phyloP scores from a whole-genome alignment of 305 asterid species.

The Solanum aculeatissimum region DNA sequence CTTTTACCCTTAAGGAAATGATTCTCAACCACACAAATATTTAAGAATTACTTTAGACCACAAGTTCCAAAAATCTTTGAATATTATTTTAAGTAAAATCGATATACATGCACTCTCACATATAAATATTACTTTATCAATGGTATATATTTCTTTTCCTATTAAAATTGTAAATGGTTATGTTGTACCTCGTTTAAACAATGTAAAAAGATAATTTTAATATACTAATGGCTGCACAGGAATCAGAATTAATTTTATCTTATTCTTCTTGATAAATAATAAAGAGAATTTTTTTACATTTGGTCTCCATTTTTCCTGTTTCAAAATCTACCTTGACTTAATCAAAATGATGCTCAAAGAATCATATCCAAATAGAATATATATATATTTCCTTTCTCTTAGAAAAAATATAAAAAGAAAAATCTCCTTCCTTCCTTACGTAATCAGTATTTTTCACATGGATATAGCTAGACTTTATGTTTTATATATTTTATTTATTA shows the following conservation, averaged over 20 bases:
- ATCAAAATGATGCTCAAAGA: background rate
- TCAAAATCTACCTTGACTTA: background rate
- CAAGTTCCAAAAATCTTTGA: too few relatives aligned
- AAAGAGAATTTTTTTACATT: background rate
- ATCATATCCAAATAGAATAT: background rate
- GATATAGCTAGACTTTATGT: background rate
- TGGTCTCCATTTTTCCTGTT: background rate
- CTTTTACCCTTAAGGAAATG: too few relatives aligned
- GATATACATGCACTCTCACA: background rate
- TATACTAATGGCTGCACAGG: background rate
- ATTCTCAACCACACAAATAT: too few relatives aligned
- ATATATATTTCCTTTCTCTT: background rate
- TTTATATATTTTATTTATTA: background rate
- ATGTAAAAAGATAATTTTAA: background rate
- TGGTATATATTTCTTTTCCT: background rate
- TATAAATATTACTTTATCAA: background rate
- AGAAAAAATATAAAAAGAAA: background rate
- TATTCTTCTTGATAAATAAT: background rate
- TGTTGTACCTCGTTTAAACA: background rate
- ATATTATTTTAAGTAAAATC: background rate
- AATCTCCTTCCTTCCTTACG: background rate
- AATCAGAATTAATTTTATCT: background rate
- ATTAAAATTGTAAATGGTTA: background rate
- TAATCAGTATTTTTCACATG: background rate
- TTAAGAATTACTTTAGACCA: too few relatives aligned